Conservation (phyloP, 2,329 filamentous ascomycete genomes). For the Scytalidium lignicola region DNA sequence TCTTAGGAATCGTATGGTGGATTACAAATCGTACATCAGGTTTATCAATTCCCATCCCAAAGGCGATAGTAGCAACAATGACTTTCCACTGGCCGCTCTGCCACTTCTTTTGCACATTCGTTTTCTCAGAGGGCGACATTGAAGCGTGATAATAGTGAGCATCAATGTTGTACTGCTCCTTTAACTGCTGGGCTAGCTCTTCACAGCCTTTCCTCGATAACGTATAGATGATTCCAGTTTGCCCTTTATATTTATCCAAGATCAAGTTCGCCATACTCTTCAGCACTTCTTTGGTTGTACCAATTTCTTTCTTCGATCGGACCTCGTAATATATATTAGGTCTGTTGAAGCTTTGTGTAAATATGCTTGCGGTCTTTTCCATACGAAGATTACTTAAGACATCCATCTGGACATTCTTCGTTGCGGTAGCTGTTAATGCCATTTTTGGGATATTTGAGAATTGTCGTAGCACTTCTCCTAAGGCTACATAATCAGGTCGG, state of each 20-base stretch:
- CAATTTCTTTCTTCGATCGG: slow-evolving; percentile 60
- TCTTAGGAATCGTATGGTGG: slow-evolving; percentile 89
- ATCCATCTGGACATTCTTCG: slow-evolving; percentile 80
- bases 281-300: slow-evolving; percentile 45
- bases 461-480: slow-evolving; percentile 67
- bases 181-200: slow-evolving; percentile 66
- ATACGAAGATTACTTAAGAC: slow-evolving; percentile 91
- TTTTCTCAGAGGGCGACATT: slow-evolving; percentile 64
- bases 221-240: slow-evolving; percentile 91
- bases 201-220: slow-evolving; percentile 82
- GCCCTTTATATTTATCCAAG: slow-evolving; percentile 57
- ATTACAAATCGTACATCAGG: slow-evolving; percentile 94
- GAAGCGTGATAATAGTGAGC: slow-evolving; percentile 84
- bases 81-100: slow-evolving; percentile 75
- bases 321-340: slow-evolving; percentile 91
- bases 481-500: slow-evolving; percentile 85
- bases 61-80: slow-evolving; percentile 96
- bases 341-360: slow-evolving; percentile 94
- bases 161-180: slow-evolving; percentile 55
- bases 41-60: slow-evolving; percentile 99
- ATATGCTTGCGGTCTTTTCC: slow-evolving; percentile 63
- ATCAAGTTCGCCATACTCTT: slow-evolving; percentile 61
- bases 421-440: slow-evolving; percentile 93
- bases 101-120: slow-evolving; percentile 72
- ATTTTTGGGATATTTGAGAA: slow-evolving; percentile 84